Evolutionary conservation across 2,329 filamentous ascomycete genomes (phyloP).

Genomic region (Phialocephala subalpina): DNA sequence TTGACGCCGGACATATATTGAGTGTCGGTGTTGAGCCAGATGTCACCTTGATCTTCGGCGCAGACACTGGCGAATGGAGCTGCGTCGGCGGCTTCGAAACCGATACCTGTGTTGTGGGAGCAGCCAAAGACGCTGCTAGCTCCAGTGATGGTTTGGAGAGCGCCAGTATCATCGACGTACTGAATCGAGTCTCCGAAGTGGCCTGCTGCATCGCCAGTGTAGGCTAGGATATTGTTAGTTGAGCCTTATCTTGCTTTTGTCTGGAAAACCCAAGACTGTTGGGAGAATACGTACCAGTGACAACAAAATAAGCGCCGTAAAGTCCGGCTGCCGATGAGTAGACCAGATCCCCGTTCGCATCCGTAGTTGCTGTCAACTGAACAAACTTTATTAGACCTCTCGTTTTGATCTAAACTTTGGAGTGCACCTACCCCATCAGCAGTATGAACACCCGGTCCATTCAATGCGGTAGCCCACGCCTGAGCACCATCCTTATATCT

Average conservation of each 20-base stretch:
- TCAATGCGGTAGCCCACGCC: constrained; percentile 66
- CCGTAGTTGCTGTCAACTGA: constrained; percentile 59
- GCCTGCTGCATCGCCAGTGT: constrained; percentile 59
- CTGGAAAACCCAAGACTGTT: background rate
- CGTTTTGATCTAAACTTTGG: no score
- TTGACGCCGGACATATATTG: constrained; percentile 67
- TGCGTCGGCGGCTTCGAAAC: constrained; percentile 65
- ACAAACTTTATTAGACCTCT: no score
- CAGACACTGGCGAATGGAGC: constrained; percentile 66
- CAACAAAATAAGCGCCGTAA: constrained; percentile 69
- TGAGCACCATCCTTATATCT: constrained; percentile 62
- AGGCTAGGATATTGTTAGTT: constrained; percentile 44
- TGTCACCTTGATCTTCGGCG: constrained; percentile 68
- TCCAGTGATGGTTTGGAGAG: constrained; percentile 53
- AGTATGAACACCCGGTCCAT: constrained; percentile 61
- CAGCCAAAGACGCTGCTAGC: constrained; percentile 66
- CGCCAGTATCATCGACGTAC: constrained; percentile 57
- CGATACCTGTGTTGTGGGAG: constrained; percentile 71
- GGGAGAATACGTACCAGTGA: constrained; percentile 51
- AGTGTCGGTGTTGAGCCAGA: constrained; percentile 69
- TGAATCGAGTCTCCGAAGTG: constrained; percentile 66
- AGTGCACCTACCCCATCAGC: constrained; percentile 35
- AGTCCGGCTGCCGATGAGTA: constrained; percentile 62
- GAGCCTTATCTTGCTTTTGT: no score
- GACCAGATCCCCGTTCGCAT: constrained; percentile 69